Percentiles rank a stretch among this genome's conserved stretches.
phyloP scores from a whole-genome alignment of 371 early-diverging fungal species.

The Mucor racemosus region DNA sequence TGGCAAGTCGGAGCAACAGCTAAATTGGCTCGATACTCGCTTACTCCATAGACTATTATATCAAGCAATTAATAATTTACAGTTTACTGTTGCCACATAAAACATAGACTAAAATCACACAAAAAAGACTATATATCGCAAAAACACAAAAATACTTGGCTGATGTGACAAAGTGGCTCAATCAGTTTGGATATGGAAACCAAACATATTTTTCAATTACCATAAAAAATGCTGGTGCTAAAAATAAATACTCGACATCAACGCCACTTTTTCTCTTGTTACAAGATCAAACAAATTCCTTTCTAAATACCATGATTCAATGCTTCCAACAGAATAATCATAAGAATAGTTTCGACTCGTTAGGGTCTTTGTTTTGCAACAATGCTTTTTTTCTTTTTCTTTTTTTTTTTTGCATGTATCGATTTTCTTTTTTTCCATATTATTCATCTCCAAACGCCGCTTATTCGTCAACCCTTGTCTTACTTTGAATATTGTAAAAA shows the following conservation, averaged over 20 bases:
- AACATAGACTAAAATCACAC: neutral
- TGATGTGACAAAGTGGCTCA: slow-evolving; percentile 5
- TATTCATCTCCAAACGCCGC: neutral
- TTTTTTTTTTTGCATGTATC: too few relatives aligned
- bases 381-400: too few relatives aligned
- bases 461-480: slow-evolving; percentile 11
- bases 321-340: neutral
- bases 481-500: neutral
- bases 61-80: neutral
- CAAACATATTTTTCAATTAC: neutral
- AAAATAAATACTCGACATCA: neutral
- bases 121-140: neutral
- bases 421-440: neutral
- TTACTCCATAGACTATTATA: neutral
- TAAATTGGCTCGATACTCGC: neutral
- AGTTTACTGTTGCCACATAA: neutral
- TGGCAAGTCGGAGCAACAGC: neutral
- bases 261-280: slow-evolving; percentile 5
- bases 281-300: neutral
- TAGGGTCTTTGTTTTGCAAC: too few relatives aligned
- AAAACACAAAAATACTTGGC: neutral
- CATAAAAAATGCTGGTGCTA: neutral
- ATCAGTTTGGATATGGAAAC: neutral
- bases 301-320: neutral
- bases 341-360: too few relatives aligned